Evolutionary conservation across 805 yeast species (phyloP).

Genomic region (Ogataea zsoltii): DNA sequence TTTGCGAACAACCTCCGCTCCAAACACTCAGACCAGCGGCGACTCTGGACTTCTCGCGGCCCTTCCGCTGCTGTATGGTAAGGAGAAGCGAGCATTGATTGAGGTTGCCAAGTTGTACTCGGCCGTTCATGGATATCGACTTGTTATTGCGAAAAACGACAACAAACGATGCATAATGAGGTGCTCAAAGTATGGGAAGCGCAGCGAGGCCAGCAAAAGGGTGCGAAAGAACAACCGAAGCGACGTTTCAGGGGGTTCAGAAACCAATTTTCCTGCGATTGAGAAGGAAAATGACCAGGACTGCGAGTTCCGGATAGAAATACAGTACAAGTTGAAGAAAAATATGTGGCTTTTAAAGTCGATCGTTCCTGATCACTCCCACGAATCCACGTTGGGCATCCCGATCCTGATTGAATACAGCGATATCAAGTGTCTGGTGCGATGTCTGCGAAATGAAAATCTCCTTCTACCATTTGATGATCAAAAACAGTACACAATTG

Average conservation of each 20-base stretch:
- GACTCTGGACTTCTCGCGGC: conserved; percentile 5
- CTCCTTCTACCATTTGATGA: background rate
- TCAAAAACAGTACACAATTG: conserved; percentile 4
- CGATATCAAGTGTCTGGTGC: conserved; percentile 3
- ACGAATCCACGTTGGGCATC: conserved; percentile 6
- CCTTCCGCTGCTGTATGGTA: conserved; percentile 24
- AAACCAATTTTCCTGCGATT: background rate
- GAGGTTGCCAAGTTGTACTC: conserved; percentile 28
- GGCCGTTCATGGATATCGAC: conserved; percentile 24
- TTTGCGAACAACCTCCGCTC: conserved; percentile 1
- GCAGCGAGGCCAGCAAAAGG: conserved; percentile 5
- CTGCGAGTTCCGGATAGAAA: conserved; percentile 28
- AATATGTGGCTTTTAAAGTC: conserved; percentile 30
- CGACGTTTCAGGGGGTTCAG: background rate
- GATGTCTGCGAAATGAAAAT: background rate
- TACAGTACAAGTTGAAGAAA: conserved; percentile 28
- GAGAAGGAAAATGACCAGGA: conserved; percentile 9
- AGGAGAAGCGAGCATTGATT: conserved; percentile 23
- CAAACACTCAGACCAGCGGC: background rate
- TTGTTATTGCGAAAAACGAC: conserved; percentile 29
- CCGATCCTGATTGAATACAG: conserved; percentile 9
- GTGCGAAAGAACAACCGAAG: background rate
- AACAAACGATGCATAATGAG: conserved; percentile 25
- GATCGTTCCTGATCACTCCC: conserved; percentile 21
- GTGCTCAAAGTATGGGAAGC: conserved; percentile 21